phyloP scores from a whole-genome alignment of 2,329 filamentous ascomycete species.

The Nemania bipapillata region DNA sequence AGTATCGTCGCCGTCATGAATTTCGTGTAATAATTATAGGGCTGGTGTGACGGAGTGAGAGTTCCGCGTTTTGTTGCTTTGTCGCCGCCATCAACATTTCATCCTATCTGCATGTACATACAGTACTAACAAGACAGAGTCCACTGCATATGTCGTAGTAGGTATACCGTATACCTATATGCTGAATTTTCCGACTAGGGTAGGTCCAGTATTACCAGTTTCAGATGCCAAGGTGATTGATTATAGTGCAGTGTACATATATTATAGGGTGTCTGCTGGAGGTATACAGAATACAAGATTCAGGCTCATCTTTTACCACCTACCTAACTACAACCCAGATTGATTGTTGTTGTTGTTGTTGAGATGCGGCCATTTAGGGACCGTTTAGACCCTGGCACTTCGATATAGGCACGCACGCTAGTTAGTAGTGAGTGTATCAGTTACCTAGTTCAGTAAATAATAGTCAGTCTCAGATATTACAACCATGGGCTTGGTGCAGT shows the following conservation, averaged over 20 bases:
- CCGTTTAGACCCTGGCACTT: background rate
- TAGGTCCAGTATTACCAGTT: background rate
- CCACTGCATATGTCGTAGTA: too few species aligned
- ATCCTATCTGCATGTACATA: background rate
- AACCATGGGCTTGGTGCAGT: too few species aligned
- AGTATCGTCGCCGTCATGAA: background rate
- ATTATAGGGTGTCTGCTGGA: too few species aligned
- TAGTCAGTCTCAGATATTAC: background rate
- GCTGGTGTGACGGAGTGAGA: slow-evolving; percentile 12
- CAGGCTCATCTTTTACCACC: background rate
- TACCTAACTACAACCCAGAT: background rate
- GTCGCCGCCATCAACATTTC: background rate
- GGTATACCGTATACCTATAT: background rate
- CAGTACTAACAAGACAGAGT: too few species aligned
- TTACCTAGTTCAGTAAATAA: background rate
- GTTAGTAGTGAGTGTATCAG: background rate
- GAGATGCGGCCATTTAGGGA: slow-evolving; percentile 1
- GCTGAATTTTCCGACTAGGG: too few species aligned
- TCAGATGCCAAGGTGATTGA: background rate
- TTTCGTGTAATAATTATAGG: slow-evolving; percentile 13
- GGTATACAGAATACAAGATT: background rate
- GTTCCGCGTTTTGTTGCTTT: background rate
- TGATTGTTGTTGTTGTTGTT: background rate
- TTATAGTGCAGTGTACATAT: background rate
- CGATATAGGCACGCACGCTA: background rate